Percentiles rank a stretch among this genome's conserved stretches.
These are phyloP conservation scores for Pseudopediastrum boryanum DNA, from an alignment of 139 green algal species.

Conservation along the genomic window DNA sequence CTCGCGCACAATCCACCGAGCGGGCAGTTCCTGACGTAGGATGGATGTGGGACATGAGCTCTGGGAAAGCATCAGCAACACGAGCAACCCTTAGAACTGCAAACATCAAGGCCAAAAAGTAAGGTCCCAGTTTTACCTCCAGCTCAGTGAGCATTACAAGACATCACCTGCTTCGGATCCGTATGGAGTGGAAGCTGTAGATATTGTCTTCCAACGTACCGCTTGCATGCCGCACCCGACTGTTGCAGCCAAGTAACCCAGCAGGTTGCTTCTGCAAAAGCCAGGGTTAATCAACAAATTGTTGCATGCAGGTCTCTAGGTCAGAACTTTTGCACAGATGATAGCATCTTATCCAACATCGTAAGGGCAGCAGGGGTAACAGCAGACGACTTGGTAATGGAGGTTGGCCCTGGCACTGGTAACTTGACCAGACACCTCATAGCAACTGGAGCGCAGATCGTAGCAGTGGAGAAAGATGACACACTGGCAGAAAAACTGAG, in stretches of 20 bases:
- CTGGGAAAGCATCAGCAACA: conserved; percentile 37
- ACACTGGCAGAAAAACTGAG: conserved; percentile 46
- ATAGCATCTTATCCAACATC: conserved; percentile 75
- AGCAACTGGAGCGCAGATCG: conserved; percentile 32
- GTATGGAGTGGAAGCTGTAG: neutral
- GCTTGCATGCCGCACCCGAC: neutral
- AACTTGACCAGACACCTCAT: conserved; percentile 89
- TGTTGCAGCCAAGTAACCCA: neutral
- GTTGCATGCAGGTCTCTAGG: conserved; percentile 69
- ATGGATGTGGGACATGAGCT: conserved; percentile 53
- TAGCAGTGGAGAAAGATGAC: conserved; percentile 95
- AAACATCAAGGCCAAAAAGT: conserved; percentile 66
- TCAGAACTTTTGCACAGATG: conserved; percentile 93
- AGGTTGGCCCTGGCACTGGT: conserved; percentile 88
- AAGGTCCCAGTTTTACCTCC: neutral
- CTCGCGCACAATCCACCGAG: too few species aligned
- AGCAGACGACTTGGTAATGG: conserved; percentile 81
- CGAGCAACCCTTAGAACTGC: conserved; percentile 49
- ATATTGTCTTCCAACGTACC: neutral
- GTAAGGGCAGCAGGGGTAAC: conserved; percentile 64
- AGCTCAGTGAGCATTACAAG: neutral
- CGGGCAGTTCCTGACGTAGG: conserved; percentile 43
- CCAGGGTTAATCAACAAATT: conserved; percentile 3
- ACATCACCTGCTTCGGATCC: neutral
- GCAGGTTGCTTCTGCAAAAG: neutral